Conservation (phyloP, 2,329 filamentous ascomycete species). For the Epichloe bromicola region DNA sequence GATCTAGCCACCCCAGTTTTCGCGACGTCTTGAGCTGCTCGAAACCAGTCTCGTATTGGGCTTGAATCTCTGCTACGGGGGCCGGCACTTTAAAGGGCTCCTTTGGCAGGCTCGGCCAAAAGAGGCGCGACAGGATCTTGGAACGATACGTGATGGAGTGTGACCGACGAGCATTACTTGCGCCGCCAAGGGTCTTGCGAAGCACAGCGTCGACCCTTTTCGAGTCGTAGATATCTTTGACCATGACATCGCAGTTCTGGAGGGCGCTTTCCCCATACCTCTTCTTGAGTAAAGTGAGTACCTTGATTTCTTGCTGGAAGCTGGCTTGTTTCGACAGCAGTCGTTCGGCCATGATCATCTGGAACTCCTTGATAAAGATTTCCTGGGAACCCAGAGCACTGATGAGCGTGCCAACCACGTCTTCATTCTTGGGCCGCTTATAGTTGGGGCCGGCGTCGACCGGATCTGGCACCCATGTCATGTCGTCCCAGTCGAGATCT, state of each 20-base stretch:
- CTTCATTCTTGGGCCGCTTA: conserved; percentile 74
- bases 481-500: conserved; percentile 79
- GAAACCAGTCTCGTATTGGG: conserved; percentile 62
- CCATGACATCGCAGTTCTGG: conserved; percentile 94
- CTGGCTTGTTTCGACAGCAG: conserved; percentile 52
- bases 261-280: conserved; percentile 76
- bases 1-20: conserved; percentile 79
- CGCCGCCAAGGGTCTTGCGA: conserved; percentile 26
- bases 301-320: conserved; percentile 69
- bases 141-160: conserved; percentile 45
- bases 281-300: conserved; percentile 76
- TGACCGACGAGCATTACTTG: conserved; percentile 6
- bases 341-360: conserved; percentile 75
- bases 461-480: conserved; percentile 86
- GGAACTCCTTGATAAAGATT: conserved; percentile 87
- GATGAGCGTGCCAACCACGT: conserved; percentile 84
- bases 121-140: conserved; percentile 81
- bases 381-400: conserved; percentile 81
- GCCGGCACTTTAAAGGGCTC: conserved; percentile 54
- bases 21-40: conserved; percentile 68
- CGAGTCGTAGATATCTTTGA: conserved; percentile 83
- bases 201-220: conserved; percentile 58
- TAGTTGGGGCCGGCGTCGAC: conserved; percentile 89
- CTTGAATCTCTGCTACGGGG: conserved; percentile 47
- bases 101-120: conserved; percentile 74